Percentiles rank a stretch among this genome's conserved stretches.
These are phyloP conservation scores for Sporisorium graminicola DNA, from an alignment of 1,284 basidiomycete genomes.

Conservation along the genomic window DNA sequence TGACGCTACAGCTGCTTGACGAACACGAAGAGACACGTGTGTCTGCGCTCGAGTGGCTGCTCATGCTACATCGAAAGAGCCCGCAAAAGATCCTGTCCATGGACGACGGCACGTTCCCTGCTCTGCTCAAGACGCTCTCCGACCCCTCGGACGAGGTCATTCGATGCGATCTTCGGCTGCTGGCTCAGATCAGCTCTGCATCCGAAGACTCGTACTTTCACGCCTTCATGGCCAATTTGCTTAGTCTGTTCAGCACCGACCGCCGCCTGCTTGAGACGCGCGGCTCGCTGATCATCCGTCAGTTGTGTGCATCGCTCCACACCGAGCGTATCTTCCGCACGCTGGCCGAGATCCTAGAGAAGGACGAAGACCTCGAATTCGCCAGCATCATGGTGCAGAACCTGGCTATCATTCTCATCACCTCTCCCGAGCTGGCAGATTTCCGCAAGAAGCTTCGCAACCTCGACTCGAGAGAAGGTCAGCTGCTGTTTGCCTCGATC, in stretches of 20 bases:
- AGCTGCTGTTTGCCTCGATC: conserved; percentile 88
- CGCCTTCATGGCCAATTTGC: conserved; percentile 92
- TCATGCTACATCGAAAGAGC: conserved; percentile 98
- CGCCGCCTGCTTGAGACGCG: conserved; percentile 87
- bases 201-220: conserved; percentile 97
- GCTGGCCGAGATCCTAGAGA: conserved; percentile 96
- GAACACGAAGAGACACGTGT: conserved; percentile 97
- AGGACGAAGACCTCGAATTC: conserved; percentile 98
- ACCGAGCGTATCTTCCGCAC: conserved; percentile 95
- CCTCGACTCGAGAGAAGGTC: conserved; percentile 88
- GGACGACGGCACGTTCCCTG: conserved; percentile 96
- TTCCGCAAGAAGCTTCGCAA: conserved; percentile 93
- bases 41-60: conserved; percentile 94
- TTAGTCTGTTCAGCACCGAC: conserved; percentile 95
- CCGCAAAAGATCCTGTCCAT: conserved; percentile 96
- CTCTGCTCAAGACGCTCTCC: conserved; percentile 92
- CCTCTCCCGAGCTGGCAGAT: conserved; percentile 92
- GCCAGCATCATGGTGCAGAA: conserved; percentile 97
- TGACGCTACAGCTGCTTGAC: conserved; percentile 93
- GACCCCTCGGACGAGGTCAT: conserved; percentile 98
- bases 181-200: conserved; percentile 91
- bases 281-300: conserved; percentile 94
- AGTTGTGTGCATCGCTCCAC: conserved; percentile 92
- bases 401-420: conserved; percentile 94
- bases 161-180: conserved; percentile 91